Conservation (phyloP, 495 filamentous ascomycete genomes). For the Tuber brumale region DNA sequence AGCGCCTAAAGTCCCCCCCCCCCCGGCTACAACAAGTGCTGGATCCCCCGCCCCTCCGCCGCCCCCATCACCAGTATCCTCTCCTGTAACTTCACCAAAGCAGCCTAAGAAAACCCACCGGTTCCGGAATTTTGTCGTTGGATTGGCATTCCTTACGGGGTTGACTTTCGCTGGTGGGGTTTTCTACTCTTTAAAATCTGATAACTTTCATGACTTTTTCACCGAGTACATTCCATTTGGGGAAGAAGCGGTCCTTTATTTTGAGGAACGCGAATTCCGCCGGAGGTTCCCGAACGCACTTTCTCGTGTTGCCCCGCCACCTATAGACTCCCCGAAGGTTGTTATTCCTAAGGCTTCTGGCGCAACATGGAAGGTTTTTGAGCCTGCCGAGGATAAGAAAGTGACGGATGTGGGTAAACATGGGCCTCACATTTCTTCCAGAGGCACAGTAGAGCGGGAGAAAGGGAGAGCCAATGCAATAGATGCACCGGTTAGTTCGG, state of each 20-base stretch:
- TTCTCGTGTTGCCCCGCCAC: conserved; percentile 47
- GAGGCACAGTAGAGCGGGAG: conserved; percentile 21
- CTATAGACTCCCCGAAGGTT: conserved; percentile 51
- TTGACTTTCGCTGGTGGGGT: conserved; percentile 80
- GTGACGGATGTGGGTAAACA: conserved; percentile 33
- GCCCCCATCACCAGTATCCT: conserved; percentile 46
- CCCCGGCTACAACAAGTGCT: conserved; percentile 15
- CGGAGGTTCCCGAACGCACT: conserved; percentile 76
- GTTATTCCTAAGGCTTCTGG: conserved; percentile 81
- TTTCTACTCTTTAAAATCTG: conserved; percentile 83
- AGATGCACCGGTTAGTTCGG: conserved; percentile 27
- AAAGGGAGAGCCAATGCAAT: conserved; percentile 40
- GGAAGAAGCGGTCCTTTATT: conserved; percentile 90
- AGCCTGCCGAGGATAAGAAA: conserved; percentile 48
- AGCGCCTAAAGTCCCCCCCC: conserved; percentile 46
- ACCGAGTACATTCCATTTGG: conserved; percentile 94
- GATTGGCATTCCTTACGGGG: conserved; percentile 63
- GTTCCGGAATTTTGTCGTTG: conserved; percentile 65
- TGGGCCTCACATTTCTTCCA: conserved; percentile 35
- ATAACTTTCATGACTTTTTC: conserved; percentile 99
- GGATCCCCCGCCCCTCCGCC: conserved; percentile 29
- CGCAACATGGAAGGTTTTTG: conserved; percentile 68
- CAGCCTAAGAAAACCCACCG: conserved; percentile 61
- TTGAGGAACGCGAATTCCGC: conserved; percentile 91
- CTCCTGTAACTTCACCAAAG: conserved; percentile 45